Percentiles rank a stretch among this genome's conserved stretches.
Conservation (phyloP, 2,329 filamentous ascomycete genomes). For the Domatiomyces globalis region DNA sequence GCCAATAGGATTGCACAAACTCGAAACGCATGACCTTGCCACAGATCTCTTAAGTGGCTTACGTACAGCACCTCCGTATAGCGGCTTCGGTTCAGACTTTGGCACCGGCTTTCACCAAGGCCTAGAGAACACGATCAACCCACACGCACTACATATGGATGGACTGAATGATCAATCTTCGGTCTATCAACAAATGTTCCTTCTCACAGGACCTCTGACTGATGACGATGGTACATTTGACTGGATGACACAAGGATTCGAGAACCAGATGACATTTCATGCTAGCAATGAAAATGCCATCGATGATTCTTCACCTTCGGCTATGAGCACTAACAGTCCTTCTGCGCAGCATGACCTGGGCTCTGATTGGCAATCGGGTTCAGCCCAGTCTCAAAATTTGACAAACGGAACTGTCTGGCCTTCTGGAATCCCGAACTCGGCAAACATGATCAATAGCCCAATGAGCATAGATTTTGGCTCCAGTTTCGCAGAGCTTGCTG, state of each 20-base stretch:
- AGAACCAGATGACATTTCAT: constrained; percentile 55
- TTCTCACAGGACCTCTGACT: constrained; percentile 30
- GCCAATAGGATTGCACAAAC: constrained; percentile 58
- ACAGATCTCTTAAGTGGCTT: constrained; percentile 55
- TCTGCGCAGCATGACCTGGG: constrained; percentile 83
- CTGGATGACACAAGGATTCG: constrained; percentile 65
- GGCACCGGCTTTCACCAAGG: constrained; percentile 27
- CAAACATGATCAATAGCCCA: constrained; percentile 49
- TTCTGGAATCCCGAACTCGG: constrained; percentile 53
- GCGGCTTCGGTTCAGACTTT: constrained; percentile 50
- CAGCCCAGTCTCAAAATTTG: constrained; percentile 21
- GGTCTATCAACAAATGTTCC: constrained; percentile 28
- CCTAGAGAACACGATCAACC: constrained; percentile 47
- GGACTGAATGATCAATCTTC: constrained; percentile 46
- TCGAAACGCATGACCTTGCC: constrained; percentile 63
- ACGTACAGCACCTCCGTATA: constrained; percentile 63
- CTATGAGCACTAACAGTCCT: constrained; percentile 87
- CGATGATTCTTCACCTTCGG: constrained; percentile 87
- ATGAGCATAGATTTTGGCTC: constrained; percentile 63
- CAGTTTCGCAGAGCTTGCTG: constrained; percentile 61
- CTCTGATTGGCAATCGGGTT: constrained; percentile 50
- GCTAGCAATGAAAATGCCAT: constrained; percentile 63
- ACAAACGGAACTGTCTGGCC: constrained; percentile 54
- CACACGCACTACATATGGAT: constrained; percentile 64
- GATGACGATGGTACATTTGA: constrained; percentile 64